These are phyloP conservation scores for Apiospora kogelbergensis DNA, from an alignment of 2,329 filamentous ascomycete genomes.

Conservation along the genomic window DNA sequence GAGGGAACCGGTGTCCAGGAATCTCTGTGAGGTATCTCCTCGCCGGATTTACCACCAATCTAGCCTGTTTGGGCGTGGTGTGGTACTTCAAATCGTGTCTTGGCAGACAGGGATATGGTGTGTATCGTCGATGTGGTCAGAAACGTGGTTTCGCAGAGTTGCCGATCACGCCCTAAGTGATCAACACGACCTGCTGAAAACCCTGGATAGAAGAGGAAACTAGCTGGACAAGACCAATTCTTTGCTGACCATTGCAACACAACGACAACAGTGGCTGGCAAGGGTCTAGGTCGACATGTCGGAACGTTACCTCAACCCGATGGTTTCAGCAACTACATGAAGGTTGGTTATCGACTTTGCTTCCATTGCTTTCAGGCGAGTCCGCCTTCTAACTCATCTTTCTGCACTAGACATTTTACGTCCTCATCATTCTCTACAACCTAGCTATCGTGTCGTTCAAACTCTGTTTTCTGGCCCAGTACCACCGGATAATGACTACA, in stretches of 20 bases:
- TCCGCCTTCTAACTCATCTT: too few species aligned
- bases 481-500: not conserved
- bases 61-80: too few species aligned
- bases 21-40: too few species aligned
- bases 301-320: not conserved
- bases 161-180: too few species aligned
- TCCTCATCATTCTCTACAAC: constrained; percentile 1
- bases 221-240: not conserved
- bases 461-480: not conserved
- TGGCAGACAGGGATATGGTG: too few species aligned
- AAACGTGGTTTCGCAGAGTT: too few species aligned
- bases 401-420: not conserved
- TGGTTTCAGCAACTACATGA: not conserved
- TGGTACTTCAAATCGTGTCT: too few species aligned
- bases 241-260: not conserved
- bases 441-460: not conserved
- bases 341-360: not conserved
- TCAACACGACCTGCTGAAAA: too few species aligned
- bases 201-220: not conserved
- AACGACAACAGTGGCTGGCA: not conserved
- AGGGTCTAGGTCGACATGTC: not conserved
- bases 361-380: too few species aligned
- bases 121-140: too few species aligned
- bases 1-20: too few species aligned
- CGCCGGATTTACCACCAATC: too few species aligned